phyloP scores from a whole-genome alignment of 306 rosid genomes.

The Prunus mongolica region DNA sequence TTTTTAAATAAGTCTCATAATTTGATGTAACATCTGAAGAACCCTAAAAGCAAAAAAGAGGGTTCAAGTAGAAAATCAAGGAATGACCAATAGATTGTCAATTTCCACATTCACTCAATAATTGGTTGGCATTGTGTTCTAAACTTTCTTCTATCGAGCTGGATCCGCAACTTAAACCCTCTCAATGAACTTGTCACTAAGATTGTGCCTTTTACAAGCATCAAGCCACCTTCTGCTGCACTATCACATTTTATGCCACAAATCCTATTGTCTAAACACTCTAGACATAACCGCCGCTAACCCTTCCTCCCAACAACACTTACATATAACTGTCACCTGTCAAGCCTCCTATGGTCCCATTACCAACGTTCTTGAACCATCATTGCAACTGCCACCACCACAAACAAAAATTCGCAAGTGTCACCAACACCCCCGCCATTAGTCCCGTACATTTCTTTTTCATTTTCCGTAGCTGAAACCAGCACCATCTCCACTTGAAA shows the following conservation, averaged over 20 bases:
- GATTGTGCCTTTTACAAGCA: neutral
- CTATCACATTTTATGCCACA: neutral
- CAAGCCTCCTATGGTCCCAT: neutral
- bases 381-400: neutral
- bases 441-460: neutral
- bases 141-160: neutral
- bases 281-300: neutral
- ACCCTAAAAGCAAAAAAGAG: neutral
- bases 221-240: neutral
- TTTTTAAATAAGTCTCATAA: neutral
- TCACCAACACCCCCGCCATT: neutral
- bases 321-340: neutral
- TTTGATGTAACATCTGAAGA: neutral
- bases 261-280: neutral
- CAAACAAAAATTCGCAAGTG: neutral
- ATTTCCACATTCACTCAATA: neutral
- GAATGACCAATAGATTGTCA: neutral
- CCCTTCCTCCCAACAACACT: neutral
- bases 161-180: neutral
- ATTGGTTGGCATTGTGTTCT: neutral
- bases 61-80: neutral
- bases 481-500: neutral
- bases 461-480: neutral
- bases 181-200: neutral
- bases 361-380: neutral